Evolutionary conservation across 768 basidiomycete genomes (phyloP).

Genomic region (Tylopilus plumbeoviolaceoides): DNA sequence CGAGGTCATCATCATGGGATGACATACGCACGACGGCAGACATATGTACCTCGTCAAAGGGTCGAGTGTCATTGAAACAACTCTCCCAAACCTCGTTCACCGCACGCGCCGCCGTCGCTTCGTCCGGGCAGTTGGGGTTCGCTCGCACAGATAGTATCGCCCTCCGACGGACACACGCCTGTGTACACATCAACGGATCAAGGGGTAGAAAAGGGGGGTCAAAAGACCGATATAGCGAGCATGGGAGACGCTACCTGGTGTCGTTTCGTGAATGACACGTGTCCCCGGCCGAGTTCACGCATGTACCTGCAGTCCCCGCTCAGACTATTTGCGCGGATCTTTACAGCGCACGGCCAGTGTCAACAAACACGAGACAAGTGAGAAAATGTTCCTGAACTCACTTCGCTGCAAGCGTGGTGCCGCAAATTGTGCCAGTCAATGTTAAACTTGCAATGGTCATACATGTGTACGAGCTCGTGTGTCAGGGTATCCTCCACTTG

Average conservation of each 20-base stretch:
- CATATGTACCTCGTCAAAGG: constrained; percentile 85
- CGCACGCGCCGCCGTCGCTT: constrained; percentile 74
- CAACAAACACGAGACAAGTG: neutral
- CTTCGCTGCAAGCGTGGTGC: constrained; percentile 97
- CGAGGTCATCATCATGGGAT: neutral
- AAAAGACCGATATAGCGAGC: constrained; percentile 10
- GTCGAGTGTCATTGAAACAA: constrained; percentile 91
- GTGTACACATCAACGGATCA: constrained; percentile 6
- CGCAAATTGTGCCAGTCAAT: constrained; percentile 87
- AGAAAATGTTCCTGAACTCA: constrained; percentile 34
- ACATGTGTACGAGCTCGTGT: constrained; percentile 94
- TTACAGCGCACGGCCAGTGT: constrained; percentile 1
- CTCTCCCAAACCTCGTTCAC: constrained; percentile 98
- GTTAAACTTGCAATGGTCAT: constrained; percentile 92
- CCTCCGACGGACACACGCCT: constrained; percentile 89
- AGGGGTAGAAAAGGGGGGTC: constrained; percentile 1
- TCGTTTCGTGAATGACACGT: constrained; percentile 82
- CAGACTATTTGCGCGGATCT: constrained; percentile 95
- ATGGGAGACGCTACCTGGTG: constrained; percentile 66
- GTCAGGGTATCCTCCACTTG: constrained; percentile 93
- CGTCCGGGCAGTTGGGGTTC: constrained; percentile 77
- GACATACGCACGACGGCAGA: neutral
- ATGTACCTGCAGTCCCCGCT: constrained; percentile 90
- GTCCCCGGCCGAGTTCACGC: constrained; percentile 75
- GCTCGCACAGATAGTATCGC: constrained; percentile 77